Evolutionary conservation across 129 eudicot species (phyloP).

Genomic region (Logfia minima): DNA sequence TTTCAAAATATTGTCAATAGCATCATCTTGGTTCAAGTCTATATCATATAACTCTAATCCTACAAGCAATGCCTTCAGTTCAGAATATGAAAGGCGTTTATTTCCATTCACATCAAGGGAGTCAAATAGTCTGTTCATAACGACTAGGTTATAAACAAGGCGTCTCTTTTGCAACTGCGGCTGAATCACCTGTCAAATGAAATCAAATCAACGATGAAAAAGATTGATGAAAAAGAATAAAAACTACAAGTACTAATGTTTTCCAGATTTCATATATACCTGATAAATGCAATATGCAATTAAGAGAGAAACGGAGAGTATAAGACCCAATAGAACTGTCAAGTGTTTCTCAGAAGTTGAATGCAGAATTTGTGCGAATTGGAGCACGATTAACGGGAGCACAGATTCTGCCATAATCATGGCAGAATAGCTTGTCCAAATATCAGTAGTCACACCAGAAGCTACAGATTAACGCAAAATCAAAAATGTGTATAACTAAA

Average conservation of each 20-base stretch:
- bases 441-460: slow-evolving; percentile 79
- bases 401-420: slow-evolving; percentile 76
- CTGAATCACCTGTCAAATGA: slow-evolving; percentile 54
- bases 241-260: neutral
- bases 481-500: neutral
- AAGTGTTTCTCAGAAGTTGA: slow-evolving; percentile 74
- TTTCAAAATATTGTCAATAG: slow-evolving; percentile 55
- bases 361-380: slow-evolving; percentile 61
- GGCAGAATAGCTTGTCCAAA: slow-evolving; percentile 89
- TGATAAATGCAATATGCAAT: slow-evolving; percentile 75
- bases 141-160: slow-evolving; percentile 39
- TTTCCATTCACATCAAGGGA: slow-evolving; percentile 49
- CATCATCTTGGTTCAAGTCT: slow-evolving; percentile 57
- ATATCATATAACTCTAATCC: slow-evolving; percentile 60
- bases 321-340: slow-evolving; percentile 64
- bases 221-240: too few relatives aligned
- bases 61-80: slow-evolving; percentile 64
- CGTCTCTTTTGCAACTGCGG: slow-evolving; percentile 68
- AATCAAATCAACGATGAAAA: too few relatives aligned
- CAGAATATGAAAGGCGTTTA: slow-evolving; percentile 44
- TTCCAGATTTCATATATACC: slow-evolving; percentile 41
- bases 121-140: slow-evolving; percentile 50
- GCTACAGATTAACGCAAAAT: slow-evolving; percentile 40
- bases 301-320: slow-evolving; percentile 54
- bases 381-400: slow-evolving; percentile 71